A percentile compares a stretch with the other conserved stretches of the same genome.
These are phyloP conservation scores for Paramecium octaurelia DNA, from an alignment of 73 alveolate species.

Conservation along the genomic window DNA sequence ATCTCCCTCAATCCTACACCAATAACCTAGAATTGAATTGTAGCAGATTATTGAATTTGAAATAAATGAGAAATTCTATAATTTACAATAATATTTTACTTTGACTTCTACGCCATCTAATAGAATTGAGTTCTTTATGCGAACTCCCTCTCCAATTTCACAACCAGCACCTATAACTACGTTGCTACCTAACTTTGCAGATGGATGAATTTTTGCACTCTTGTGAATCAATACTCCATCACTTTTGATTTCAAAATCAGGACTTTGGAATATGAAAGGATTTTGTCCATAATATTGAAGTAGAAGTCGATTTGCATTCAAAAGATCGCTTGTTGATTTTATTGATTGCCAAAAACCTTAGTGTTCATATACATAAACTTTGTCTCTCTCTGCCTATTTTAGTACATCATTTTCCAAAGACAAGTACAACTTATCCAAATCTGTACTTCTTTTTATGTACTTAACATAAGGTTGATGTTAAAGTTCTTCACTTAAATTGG, in stretches of 20 bases:
- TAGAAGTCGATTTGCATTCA: background rate
- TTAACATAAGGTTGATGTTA: constrained; percentile 11
- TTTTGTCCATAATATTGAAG: background rate
- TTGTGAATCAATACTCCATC: constrained; percentile 68
- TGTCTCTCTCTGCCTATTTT: background rate
- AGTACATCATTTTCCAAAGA: constrained; percentile 28
- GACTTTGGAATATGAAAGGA: background rate
- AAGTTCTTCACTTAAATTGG: background rate
- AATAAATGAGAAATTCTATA: constrained; percentile 62
- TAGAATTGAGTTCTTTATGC: constrained; percentile 69
- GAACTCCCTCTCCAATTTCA: constrained; percentile 83
- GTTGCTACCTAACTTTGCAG: constrained; percentile 95
- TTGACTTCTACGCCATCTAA: constrained; percentile 56
- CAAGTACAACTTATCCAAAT: background rate
- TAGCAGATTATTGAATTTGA: constrained; percentile 62
- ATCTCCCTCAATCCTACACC: constrained; percentile 68
- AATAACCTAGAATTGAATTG: constrained; percentile 59
- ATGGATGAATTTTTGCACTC: constrained; percentile 66
- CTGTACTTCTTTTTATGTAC: background rate
- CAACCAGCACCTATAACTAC: constrained; percentile 95
- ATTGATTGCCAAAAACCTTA: constrained; percentile 20
- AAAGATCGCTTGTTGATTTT: background rate
- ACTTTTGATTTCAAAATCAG: background rate
- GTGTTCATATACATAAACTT: background rate
- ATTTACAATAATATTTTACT: background rate